Percentiles rank a stretch among this genome's conserved stretches.
phyloP scores from a whole-genome alignment of 2,329 filamentous ascomycete species.

The Botrytis elliptica region DNA sequence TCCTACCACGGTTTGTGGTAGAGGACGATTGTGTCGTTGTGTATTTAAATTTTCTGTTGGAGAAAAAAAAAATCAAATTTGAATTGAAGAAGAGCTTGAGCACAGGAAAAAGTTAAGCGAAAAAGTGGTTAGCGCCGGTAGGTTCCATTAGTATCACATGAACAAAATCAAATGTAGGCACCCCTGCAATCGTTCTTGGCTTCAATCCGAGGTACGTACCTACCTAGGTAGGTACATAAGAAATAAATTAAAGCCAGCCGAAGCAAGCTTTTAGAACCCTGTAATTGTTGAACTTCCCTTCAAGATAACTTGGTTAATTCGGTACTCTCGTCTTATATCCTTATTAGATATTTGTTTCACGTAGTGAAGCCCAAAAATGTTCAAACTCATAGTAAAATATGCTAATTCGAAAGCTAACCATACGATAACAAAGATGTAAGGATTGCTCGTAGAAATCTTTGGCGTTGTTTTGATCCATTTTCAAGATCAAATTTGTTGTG shows the following conservation, averaged over 20 bases:
- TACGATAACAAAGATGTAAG: constrained; percentile 1
- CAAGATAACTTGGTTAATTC: background rate
- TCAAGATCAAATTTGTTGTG: constrained; percentile 5
- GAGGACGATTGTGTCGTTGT: constrained; percentile 1
- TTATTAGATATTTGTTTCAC: background rate
- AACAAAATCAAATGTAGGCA: constrained; percentile 1
- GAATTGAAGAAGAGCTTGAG: constrained; percentile 13
- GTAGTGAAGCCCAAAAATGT: background rate
- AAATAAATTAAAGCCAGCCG: background rate
- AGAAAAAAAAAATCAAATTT: background rate
- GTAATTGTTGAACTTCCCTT: background rate
- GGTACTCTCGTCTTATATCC: background rate
- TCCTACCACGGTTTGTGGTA: background rate
- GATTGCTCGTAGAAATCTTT: constrained; percentile 13
- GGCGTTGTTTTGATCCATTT: background rate
- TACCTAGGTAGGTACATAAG: background rate
- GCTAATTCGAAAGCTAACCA: background rate
- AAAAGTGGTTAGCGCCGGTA: constrained; percentile 14
- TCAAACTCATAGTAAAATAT: constrained; percentile 6
- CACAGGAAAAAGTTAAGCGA: constrained; percentile 16
- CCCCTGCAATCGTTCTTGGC: background rate
- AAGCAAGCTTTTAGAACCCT: background rate
- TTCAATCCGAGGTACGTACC: background rate
- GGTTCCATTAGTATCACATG: constrained; percentile 4
- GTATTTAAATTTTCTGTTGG: background rate